These are phyloP conservation scores for Rubus idaeus DNA, from an alignment of 306 rosid genomes.

Conservation along the genomic window DNA sequence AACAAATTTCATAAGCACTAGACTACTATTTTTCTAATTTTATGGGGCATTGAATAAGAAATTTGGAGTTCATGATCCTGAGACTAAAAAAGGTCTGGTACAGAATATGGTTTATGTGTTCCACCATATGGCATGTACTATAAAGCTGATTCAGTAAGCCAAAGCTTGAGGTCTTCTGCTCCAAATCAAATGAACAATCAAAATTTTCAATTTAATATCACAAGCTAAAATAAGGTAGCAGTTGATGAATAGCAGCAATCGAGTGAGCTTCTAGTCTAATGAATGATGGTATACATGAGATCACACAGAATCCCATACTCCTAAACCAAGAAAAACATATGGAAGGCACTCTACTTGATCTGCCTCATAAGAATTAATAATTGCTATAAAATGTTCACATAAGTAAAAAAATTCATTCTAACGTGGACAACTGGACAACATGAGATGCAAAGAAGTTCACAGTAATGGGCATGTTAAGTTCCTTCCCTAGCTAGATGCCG, in stretches of 20 bases:
- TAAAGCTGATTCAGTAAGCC: neutral
- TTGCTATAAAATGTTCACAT: slow-evolving; percentile 3
- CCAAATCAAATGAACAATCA: neutral
- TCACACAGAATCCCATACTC: neutral
- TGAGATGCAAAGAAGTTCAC: neutral
- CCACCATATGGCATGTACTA: neutral
- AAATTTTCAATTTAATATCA: neutral
- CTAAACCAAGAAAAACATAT: neutral
- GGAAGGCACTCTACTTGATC: neutral
- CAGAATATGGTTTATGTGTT: neutral
- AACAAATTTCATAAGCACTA: too few species aligned
- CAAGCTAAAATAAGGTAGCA: neutral
- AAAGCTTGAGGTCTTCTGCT: neutral
- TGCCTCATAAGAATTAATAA: neutral
- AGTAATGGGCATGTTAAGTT: neutral
- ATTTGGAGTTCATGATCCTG: neutral
- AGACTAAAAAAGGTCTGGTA: neutral
- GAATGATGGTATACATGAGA: neutral
- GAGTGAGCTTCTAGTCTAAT: slow-evolving; percentile 3
- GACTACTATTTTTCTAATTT: too few species aligned
- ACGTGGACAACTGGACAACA: neutral
- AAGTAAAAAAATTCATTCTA: neutral
- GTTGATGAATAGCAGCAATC: neutral
- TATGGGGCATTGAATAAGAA: neutral
- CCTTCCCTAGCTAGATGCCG: neutral